Evolutionary conservation across 1,139 yeast species (phyloP).

Genomic region (Candida sp.): DNA sequence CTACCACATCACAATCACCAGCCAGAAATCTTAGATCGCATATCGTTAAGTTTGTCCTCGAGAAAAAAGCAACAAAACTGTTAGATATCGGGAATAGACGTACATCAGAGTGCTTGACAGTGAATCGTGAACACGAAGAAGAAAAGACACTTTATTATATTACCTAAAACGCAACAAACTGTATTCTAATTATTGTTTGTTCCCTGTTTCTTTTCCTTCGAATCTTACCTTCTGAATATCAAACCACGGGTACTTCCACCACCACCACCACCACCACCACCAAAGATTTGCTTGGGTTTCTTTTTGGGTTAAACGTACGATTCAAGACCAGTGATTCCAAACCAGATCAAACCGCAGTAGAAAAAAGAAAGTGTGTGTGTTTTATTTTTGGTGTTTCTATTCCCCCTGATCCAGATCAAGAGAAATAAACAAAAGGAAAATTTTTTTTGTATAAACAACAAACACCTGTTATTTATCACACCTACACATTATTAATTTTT

Average conservation of each 20-base stretch:
- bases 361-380: neutral
- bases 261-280: too few relatives aligned
- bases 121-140: neutral
- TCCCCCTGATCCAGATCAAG: slow-evolving; percentile 4
- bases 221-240: neutral
- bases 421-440: slow-evolving; percentile 3
- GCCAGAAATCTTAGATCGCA: too few relatives aligned
- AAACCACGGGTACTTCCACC: neutral
- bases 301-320: slow-evolving; percentile 1
- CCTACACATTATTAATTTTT: neutral
- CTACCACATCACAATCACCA: neutral
- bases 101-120: neutral
- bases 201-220: neutral
- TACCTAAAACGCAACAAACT: neutral
- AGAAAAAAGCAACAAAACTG: neutral
- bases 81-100: neutral
- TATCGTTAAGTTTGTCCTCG: neutral
- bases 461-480: neutral
- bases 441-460: neutral
- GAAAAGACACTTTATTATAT: neutral
- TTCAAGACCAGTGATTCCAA: neutral
- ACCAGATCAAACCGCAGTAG: neutral
- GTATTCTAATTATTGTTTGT: neutral
- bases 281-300: neutral
- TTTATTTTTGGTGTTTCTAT: neutral